These are phyloP conservation scores for Capsella rubella DNA, from an alignment of 441 rosid species.

Conservation along the genomic window DNA sequence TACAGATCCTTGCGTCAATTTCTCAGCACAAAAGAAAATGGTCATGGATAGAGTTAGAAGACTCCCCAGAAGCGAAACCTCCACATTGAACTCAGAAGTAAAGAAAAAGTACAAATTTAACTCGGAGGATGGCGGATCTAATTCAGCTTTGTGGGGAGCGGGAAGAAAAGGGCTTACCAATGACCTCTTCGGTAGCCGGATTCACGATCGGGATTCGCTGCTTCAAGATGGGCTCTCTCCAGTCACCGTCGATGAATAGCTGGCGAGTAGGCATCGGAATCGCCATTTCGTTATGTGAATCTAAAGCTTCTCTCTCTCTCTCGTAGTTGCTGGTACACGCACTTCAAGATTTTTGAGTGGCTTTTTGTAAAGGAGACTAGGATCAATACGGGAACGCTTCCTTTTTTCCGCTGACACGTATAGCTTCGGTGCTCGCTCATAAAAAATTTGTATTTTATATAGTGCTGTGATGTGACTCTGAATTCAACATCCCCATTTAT, in stretches of 20 bases:
- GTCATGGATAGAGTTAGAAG: background rate
- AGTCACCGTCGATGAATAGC: slow-evolving; percentile 85
- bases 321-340: slow-evolving; percentile 15
- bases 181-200: slow-evolving; percentile 78
- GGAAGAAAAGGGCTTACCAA: slow-evolving; percentile 54
- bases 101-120: background rate
- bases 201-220: slow-evolving; percentile 78
- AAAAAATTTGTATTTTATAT: too few species aligned
- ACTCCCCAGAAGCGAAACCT: background rate
- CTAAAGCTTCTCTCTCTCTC: background rate
- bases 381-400: background rate
- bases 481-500: too few species aligned
- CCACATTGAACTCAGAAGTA: slow-evolving; percentile 4
- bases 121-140: slow-evolving; percentile 16
- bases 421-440: background rate
- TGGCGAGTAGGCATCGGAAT: slow-evolving; percentile 62
- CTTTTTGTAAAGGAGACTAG: background rate
- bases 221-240: slow-evolving; percentile 81
- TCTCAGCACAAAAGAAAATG: background rate
- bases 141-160: background rate
- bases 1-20: slow-evolving; percentile 6
- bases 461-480: too few species aligned
- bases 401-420: background rate
- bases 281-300: slow-evolving; percentile 50
- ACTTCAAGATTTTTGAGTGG: background rate